Base-by-base conservation (phyloP, 202 grass and related monocot genomes). In the Dendrocalamus latiflorus region DNA sequence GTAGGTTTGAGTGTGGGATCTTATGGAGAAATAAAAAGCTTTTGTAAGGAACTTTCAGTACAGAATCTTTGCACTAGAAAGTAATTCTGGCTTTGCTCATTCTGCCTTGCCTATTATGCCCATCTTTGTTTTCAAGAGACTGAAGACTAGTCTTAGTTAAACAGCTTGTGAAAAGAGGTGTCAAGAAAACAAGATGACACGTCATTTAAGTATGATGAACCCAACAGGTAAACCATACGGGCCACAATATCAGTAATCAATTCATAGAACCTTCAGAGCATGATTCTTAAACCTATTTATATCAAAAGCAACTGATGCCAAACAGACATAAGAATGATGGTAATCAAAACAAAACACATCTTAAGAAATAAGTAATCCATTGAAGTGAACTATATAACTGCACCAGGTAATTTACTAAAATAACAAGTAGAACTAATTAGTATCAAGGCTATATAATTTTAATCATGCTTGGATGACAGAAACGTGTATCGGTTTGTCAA, bases 301-400 rank as follows among this genome's bases (percentile, higher is more conserved):
- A 38, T 74, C 15, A n/a, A 65, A 65, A 54, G 6, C 11, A 36
- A 65, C 37, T 25, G 18, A 68, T 30, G 6, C 9, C 48, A 80
- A 66, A 59, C 12, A 79, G 34, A 79, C 57, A n/a, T n/a, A 85
- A 33, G 16, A 72, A 85, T 72, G 18, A 57, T 56, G 54, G 5
- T 38, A 80, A 86, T 66, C 37, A 86, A 54, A 50, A 77, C 4
- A n/a, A 70, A 70, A 45, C 42, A 43, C 9, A 63, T 50, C 36
- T 64, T 85, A 72, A 54, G 72, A 17, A 6, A 41, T 13, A 42
- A 64, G 13, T 45, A 50, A 69, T 42, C 44, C 4, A 13, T 36
- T 63, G 26, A 74, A 45, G 24, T 58, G 2, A 74, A 56, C 17
- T 11, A 57, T 57, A 57, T 11, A 64, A 77, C 3, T 25, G 64